Conservation (phyloP, 106 monocot genomes). For the Narthecium ossifragum region DNA sequence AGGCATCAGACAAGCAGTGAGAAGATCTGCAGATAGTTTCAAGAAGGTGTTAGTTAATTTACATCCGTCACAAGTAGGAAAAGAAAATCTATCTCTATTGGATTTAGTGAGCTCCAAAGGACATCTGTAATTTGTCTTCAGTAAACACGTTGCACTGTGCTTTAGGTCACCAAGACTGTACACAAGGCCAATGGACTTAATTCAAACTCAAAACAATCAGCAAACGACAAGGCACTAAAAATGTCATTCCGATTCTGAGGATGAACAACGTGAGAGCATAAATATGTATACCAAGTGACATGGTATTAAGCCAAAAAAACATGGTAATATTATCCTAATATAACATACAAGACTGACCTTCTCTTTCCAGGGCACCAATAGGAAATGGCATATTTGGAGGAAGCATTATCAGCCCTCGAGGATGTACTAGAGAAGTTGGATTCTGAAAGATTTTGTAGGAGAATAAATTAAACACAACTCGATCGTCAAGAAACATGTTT, state of each 20-base stretch:
- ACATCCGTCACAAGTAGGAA: neutral
- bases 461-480: neutral
- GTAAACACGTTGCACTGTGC: neutral
- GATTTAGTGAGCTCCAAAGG: no score
- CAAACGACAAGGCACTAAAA: neutral
- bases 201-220: no score
- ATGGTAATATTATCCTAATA: neutral
- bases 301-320: neutral
- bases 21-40: constrained; percentile 45
- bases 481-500: neutral
- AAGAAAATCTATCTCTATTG: neutral
- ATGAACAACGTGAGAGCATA: neutral
- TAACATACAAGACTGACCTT: constrained; percentile 33
- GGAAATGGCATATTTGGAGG: constrained; percentile 42
- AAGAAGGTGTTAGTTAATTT: neutral
- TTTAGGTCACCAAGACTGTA: neutral
- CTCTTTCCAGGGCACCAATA: constrained; percentile 47
- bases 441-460: constrained; percentile 35
- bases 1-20: constrained; percentile 47
- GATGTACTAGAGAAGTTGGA: constrained; percentile 44
- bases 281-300: neutral
- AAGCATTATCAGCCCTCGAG: constrained; percentile 70
- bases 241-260: neutral
- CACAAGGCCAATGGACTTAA: no score
- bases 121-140: neutral